Evolutionary conservation across 1,284 basidiomycete species (phyloP).

Genomic region (Cystobasidium sp.): DNA sequence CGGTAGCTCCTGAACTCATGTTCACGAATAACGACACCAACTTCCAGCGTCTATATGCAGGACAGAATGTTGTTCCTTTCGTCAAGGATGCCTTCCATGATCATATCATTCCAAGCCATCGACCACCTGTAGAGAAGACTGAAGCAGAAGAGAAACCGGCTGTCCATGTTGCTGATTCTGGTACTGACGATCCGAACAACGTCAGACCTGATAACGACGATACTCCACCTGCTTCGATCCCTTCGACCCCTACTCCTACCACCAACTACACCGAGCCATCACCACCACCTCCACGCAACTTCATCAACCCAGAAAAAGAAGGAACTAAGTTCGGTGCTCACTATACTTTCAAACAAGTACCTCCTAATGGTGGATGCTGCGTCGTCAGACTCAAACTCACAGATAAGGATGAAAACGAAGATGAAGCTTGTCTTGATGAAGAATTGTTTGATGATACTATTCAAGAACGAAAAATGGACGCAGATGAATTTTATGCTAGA

Average conservation of each 20-base stretch:
- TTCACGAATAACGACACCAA: conserved; percentile 99
- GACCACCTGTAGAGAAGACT: conserved; percentile 62
- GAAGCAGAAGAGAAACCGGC: conserved; percentile 49
- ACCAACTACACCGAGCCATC: conserved; percentile 52
- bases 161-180: conserved; percentile 47
- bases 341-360: conserved; percentile 84
- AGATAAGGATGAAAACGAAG: conserved; percentile 71
- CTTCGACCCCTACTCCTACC: conserved; percentile 50
- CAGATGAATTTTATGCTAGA: conserved; percentile 90
- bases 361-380: conserved; percentile 87
- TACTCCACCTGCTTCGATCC: conserved; percentile 48
- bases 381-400: conserved; percentile 95
- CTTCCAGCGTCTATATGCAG: conserved; percentile 86
- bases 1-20: conserved; percentile 76
- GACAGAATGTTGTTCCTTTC: conserved; percentile 77
- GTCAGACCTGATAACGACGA: conserved; percentile 19
- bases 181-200: conserved; percentile 18
- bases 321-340: conserved; percentile 94
- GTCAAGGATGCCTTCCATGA: conserved; percentile 99
- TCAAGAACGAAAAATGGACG: conserved; percentile 85
- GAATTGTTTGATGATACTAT: conserved; percentile 84
- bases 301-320: conserved; percentile 82
- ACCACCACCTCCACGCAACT: conserved; percentile 57
- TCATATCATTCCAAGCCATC: conserved; percentile 85
- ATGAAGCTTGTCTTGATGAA: conserved; percentile 83